Evolutionary conservation across 2,329 filamentous ascomycete genomes (phyloP).

Genomic region (Fusarium cyanostomum): DNA sequence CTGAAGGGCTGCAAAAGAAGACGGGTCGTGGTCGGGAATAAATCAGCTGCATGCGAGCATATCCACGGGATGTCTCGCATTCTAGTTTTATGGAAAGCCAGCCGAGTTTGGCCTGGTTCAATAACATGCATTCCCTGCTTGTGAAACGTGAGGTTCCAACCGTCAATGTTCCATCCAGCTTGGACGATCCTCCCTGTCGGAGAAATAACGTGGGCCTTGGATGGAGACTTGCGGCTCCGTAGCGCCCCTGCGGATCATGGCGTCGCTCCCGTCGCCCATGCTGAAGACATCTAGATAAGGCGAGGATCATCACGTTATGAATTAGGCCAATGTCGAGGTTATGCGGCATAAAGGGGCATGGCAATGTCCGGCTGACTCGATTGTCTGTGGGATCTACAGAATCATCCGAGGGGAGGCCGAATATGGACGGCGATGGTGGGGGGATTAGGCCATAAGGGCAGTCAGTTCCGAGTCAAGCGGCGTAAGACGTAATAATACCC

Average conservation of each 20-base stretch:
- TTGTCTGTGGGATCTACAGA: constrained; percentile 1
- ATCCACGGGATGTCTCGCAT: not conserved
- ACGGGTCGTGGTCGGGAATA: not conserved
- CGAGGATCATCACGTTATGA: constrained; percentile 3
- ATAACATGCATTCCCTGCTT: no score
- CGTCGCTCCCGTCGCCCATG: not conserved
- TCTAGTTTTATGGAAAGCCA: not conserved
- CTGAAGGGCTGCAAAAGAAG: not conserved
- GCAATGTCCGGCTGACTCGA: not conserved
- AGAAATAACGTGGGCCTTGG: not conserved
- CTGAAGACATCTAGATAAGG: constrained; percentile 9
- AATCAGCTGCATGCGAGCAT: not conserved
- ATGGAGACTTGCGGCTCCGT: constrained; percentile 7
- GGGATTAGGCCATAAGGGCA: not conserved
- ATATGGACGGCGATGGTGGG: no score
- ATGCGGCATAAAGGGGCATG: constrained; percentile 9
- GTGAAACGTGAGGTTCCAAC: not conserved
- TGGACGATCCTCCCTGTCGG: not conserved
- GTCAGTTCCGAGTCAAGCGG: no score
- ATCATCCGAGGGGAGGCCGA: not conserved
- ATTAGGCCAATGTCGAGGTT: not conserved
- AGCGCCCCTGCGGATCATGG: constrained; percentile 4
- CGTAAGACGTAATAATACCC: no score
- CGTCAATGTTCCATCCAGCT: constrained; percentile 9
- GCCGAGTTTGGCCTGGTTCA: no score